Percentiles rank a stretch among this genome's conserved stretches.
These are phyloP conservation scores for Saccharomyces cerevisiae DNA, from an alignment of 805 yeast genomes.

Conservation along the genomic window DNA sequence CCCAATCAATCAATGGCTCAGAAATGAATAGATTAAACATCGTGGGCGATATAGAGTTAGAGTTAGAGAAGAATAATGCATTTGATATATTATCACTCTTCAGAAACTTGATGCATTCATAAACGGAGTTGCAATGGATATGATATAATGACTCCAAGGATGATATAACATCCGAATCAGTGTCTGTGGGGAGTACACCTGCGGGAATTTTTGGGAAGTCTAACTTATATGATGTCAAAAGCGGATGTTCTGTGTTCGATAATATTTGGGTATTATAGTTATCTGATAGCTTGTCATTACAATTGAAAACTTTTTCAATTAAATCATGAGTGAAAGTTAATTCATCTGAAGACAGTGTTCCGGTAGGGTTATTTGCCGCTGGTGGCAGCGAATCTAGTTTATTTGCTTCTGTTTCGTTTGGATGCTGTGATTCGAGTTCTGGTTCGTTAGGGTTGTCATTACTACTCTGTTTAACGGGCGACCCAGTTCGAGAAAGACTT, in stretches of 20 bases:
- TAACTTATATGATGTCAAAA: constrained; percentile 13
- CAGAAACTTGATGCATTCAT: constrained; percentile 60
- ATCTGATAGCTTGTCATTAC: not conserved
- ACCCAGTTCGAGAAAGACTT: not conserved
- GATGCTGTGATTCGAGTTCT: not conserved
- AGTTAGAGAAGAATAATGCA: constrained; percentile 43
- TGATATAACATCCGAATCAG: constrained; percentile 50
- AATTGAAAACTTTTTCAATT: constrained; percentile 24
- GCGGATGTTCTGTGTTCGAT: not conserved
- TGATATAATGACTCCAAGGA: constrained; percentile 56
- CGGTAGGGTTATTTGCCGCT: not conserved
- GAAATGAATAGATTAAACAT: constrained; percentile 50
- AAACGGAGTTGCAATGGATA: constrained; percentile 53
- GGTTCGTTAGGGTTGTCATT: not conserved
- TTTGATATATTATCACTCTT: constrained; percentile 53
- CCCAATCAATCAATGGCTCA: constrained; percentile 50
- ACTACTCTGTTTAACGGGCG: not conserved
- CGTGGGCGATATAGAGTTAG: constrained; percentile 50
- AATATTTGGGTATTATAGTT: constrained; percentile 19
- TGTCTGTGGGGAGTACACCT: constrained; percentile 34
- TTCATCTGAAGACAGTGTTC: constrained; percentile 5
- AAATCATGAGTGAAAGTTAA: constrained; percentile 7
- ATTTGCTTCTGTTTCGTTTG: not conserved
- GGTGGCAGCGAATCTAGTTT: not conserved
- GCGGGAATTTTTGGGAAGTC: constrained; percentile 33